A percentile compares a stretch with the other conserved stretches of the same genome.
These are phyloP conservation scores for Flagelloscypha sp. DNA, from an alignment of 768 basidiomycete species.

Conservation along the genomic window DNA sequence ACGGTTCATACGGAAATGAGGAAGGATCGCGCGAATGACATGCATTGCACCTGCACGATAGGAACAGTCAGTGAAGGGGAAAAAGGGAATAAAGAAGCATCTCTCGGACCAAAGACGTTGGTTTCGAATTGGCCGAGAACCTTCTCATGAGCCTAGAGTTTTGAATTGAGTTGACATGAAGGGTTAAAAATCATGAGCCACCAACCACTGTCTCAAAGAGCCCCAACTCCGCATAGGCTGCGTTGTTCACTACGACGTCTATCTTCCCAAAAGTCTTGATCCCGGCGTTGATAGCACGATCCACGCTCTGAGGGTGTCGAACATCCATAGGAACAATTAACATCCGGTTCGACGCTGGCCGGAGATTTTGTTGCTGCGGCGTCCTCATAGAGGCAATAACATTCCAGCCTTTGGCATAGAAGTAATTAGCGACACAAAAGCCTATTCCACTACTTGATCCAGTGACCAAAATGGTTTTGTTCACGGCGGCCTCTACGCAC, in stretches of 20 bases:
- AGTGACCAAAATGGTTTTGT: conserved; percentile 15
- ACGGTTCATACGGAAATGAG: conserved; percentile 14
- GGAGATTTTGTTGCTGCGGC: conserved; percentile 1
- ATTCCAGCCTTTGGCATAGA: conserved; percentile 15
- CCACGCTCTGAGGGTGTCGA: conserved; percentile 9
- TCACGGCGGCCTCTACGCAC: too few species aligned
- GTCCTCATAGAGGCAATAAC: conserved; percentile 16
- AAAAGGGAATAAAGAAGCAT: too few species aligned
- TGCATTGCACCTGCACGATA: conserved; percentile 13
- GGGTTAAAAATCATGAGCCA: conserved; percentile 1
- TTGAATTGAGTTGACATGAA: conserved; percentile 4
- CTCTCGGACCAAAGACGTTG: conserved; percentile 15
- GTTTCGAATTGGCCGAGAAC: conserved; percentile 15
- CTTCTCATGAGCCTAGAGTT: conserved; percentile 9
- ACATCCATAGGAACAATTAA: conserved; percentile 9
- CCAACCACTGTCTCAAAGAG: conserved; percentile 13
- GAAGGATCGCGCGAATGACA: conserved; percentile 14
- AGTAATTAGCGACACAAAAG: conserved; percentile 14
- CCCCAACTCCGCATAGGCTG: conserved; percentile 13
- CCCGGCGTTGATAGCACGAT: conserved; percentile 10
- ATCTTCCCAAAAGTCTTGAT: conserved; percentile 11
- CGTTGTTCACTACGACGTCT: conserved; percentile 15
- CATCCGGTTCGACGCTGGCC: neutral
- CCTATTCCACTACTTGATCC: conserved; percentile 16
- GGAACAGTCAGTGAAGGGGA: neutral